Percentiles rank a stretch among this genome's conserved stretches.
Evolutionary conservation across 2,329 filamentous ascomycete species (phyloP).

Genomic region (Botrytis paeoniae): DNA sequence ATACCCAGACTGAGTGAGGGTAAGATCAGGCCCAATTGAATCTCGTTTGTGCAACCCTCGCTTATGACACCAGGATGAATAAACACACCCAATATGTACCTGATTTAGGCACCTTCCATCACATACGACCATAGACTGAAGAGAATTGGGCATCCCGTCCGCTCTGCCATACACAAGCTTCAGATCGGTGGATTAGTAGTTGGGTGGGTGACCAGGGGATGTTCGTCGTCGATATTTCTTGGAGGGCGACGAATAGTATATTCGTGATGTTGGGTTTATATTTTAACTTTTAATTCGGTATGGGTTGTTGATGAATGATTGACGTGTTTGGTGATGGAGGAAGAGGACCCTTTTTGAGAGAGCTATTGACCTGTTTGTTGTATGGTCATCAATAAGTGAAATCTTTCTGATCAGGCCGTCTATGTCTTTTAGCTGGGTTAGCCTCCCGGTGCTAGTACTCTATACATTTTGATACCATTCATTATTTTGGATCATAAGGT

Average conservation of each 20-base stretch:
- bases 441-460: neutral
- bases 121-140: slow-evolving; percentile 14
- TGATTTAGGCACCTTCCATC: fast-evolving
- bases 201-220: slow-evolving; percentile 2
- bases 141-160: slow-evolving; percentile 14
- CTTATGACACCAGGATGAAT: neutral
- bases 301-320: neutral
- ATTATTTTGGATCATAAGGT: neutral
- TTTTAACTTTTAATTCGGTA: neutral
- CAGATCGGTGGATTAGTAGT: slow-evolving; percentile 12
- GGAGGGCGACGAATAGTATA: neutral
- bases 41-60: neutral
- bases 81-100: neutral
- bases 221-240: neutral
- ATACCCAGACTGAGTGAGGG: neutral
- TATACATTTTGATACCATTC: neutral
- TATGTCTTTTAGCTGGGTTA: neutral
- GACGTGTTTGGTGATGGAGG: neutral
- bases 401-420: neutral
- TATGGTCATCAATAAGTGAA: too few relatives aligned
- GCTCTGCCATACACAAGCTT: slow-evolving; percentile 15
- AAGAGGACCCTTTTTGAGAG: neutral
- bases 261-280: too few relatives aligned
- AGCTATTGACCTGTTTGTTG: neutral
- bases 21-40: neutral